Conservation (phyloP, 1,139 yeast species). For the Meyerozyma elateridarum region DNA sequence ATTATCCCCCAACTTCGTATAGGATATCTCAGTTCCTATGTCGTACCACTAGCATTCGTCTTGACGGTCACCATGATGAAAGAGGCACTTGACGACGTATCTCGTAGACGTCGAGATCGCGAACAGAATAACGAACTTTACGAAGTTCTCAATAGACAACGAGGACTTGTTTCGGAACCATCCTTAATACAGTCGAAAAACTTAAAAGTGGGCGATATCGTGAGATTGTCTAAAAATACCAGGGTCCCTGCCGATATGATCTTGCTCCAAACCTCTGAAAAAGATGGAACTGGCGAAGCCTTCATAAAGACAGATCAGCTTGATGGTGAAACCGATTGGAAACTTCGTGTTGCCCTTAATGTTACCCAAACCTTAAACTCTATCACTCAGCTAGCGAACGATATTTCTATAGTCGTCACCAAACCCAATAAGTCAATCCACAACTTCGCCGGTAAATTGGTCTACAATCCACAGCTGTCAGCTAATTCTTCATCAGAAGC, state of each 20-base stretch:
- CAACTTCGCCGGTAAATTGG: slow-evolving; percentile 67
- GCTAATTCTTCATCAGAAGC: slow-evolving; percentile 21
- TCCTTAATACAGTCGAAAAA: slow-evolving; percentile 53
- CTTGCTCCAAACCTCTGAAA: slow-evolving; percentile 76
- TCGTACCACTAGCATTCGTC: slow-evolving; percentile 93
- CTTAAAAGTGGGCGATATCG: slow-evolving; percentile 81
- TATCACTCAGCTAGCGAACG: slow-evolving; percentile 28
- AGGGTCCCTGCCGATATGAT: slow-evolving; percentile 93
- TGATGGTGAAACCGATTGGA: slow-evolving; percentile 99
- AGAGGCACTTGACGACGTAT: slow-evolving; percentile 92
- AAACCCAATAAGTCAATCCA: slow-evolving; percentile 85
- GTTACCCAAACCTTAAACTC: slow-evolving; percentile 58
- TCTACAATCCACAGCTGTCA: slow-evolving; percentile 32
- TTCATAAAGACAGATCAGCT: slow-evolving; percentile 95
- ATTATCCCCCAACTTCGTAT: slow-evolving; percentile 86
- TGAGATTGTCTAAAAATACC: slow-evolving; percentile 74
- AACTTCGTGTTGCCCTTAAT: slow-evolving; percentile 71
- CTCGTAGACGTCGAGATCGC: slow-evolving; percentile 81
- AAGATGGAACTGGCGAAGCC: slow-evolving; percentile 67
- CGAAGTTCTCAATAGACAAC: slow-evolving; percentile 53
- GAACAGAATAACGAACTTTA: slow-evolving; percentile 85
- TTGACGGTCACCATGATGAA: slow-evolving; percentile 88
- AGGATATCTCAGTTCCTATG: slow-evolving; percentile 88
- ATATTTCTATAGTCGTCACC: slow-evolving; percentile 57
- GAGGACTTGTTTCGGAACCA: slow-evolving; percentile 25